Percentiles rank a stretch among this genome's conserved stretches.
phyloP scores from a whole-genome alignment of 2,329 filamentous ascomycete genomes.

The Colletotrichum scovillei region DNA sequence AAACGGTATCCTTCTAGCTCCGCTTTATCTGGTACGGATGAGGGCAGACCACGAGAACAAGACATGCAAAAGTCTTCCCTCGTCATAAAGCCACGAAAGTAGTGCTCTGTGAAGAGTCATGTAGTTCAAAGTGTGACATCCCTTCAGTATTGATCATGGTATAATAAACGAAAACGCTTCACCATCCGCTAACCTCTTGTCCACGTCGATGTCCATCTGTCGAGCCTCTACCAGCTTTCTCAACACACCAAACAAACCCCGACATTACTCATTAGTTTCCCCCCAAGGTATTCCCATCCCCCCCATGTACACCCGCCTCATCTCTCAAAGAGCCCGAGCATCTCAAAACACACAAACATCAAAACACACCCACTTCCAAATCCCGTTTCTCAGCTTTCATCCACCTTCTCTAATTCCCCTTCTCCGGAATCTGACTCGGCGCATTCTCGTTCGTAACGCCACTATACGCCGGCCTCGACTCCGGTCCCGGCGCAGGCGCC shows the following conservation, averaged over 20 bases:
- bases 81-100: too few species aligned
- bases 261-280: not conserved
- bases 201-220: too few species aligned
- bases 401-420: constrained; percentile 42
- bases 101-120: too few species aligned
- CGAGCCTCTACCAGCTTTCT: not conserved
- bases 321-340: not conserved
- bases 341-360: not conserved
- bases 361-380: too few species aligned
- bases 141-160: not conserved
- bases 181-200: too few species aligned
- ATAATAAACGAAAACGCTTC: not conserved
- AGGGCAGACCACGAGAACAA: too few species aligned
- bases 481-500: constrained; percentile 72
- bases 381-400: too few species aligned
- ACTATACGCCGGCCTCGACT: constrained; percentile 78
- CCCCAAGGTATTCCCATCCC: not conserved
- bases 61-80: too few species aligned
- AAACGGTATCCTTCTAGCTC: too few species aligned
- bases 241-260: not conserved
- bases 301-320: too few species aligned
- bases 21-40: too few species aligned
- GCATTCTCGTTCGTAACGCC: constrained; percentile 72
- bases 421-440: constrained; percentile 60
- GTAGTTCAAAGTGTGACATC: not conserved